Evolutionary conservation across 2,329 filamentous ascomycete species (phyloP).

Genomic region (Aspergillus jensenii): DNA sequence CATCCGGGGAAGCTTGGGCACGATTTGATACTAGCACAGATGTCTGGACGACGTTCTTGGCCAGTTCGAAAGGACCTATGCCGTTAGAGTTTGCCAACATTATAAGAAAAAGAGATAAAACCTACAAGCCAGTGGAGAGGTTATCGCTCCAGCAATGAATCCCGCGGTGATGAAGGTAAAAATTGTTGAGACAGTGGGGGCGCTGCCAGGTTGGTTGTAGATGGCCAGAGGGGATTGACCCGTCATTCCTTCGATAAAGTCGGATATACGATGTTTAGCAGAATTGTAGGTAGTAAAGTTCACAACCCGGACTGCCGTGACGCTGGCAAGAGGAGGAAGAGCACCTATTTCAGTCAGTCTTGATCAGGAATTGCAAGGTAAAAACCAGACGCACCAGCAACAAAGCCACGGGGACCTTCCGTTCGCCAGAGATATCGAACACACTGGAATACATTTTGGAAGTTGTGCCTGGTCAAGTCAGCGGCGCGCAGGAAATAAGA

Average conservation of each 20-base stretch:
- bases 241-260: slow-evolving; percentile 39
- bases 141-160: slow-evolving; percentile 41
- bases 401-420: slow-evolving; percentile 49
- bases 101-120: not conserved
- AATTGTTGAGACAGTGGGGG: slow-evolving; percentile 41
- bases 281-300: slow-evolving; percentile 49
- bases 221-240: slow-evolving; percentile 41
- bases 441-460: slow-evolving; percentile 43
- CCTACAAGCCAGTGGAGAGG: slow-evolving; percentile 47
- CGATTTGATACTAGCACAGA: slow-evolving; percentile 47
- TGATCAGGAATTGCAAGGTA: not conserved
- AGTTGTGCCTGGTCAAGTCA: slow-evolving; percentile 40
- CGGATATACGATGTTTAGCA: slow-evolving; percentile 43
- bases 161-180: slow-evolving; percentile 46
- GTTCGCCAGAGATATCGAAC: slow-evolving; percentile 47
- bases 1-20: slow-evolving; percentile 37
- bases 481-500: not conserved
- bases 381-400: slow-evolving; percentile 38
- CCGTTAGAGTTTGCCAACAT: not conserved
- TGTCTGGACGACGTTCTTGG: slow-evolving; percentile 51
- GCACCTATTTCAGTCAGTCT: slow-evolving; percentile 32
- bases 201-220: slow-evolving; percentile 44
- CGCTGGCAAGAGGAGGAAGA: slow-evolving; percentile 45
- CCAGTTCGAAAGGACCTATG: slow-evolving; percentile 47
- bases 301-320: slow-evolving; percentile 46